Percentiles rank a stretch among this genome's conserved stretches.
Evolutionary conservation across 2,329 filamentous ascomycete genomes (phyloP).

Genomic region (Colletotrichum sp.): DNA sequence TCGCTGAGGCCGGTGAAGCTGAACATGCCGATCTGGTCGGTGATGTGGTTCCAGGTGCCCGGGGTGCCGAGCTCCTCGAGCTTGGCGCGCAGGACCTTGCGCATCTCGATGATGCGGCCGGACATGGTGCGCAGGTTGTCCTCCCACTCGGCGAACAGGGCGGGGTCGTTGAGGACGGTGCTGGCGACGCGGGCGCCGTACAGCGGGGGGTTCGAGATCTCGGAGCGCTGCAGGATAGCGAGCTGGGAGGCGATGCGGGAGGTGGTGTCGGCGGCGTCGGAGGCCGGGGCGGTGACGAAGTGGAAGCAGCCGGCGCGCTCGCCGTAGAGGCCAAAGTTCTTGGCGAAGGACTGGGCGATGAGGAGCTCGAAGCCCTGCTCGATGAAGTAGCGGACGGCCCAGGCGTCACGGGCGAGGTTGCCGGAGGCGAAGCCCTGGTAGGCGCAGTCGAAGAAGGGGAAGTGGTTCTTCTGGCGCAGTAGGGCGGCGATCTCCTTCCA

Average conservation of each 20-base stretch:
- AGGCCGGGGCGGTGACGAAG: slow-evolving; percentile 76
- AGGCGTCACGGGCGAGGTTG: slow-evolving; percentile 82
- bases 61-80: slow-evolving; percentile 87
- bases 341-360: slow-evolving; percentile 93
- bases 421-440: slow-evolving; percentile 99
- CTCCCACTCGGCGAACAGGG: slow-evolving; percentile 90
- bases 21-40: slow-evolving; percentile 99
- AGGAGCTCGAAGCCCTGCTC: slow-evolving; percentile 89
- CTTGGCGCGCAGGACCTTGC: slow-evolving; percentile 75
- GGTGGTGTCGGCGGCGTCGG: slow-evolving; percentile 67
- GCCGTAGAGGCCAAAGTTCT: slow-evolving; percentile 97
- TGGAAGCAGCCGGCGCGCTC: slow-evolving; percentile 97
- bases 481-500: slow-evolving; percentile 88
- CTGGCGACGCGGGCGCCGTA: slow-evolving; percentile 92
- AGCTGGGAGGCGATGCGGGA: slow-evolving; percentile 83
- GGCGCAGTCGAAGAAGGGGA: slow-evolving; percentile 97
- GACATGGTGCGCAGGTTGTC: slow-evolving; percentile 92
- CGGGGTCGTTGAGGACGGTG: slow-evolving; percentile 80
- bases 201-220: slow-evolving; percentile 96
- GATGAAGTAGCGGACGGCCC: slow-evolving; percentile 93
- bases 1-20: slow-evolving; percentile 85
- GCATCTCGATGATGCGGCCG: slow-evolving; percentile 93
- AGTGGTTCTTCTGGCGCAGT: slow-evolving; percentile 80
- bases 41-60: slow-evolving; percentile 95
- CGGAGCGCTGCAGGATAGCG: slow-evolving; percentile 91